Base-by-base conservation (phyloP, 2,329 filamentous ascomycete genomes). In the Colletotrichum magnum region DNA sequence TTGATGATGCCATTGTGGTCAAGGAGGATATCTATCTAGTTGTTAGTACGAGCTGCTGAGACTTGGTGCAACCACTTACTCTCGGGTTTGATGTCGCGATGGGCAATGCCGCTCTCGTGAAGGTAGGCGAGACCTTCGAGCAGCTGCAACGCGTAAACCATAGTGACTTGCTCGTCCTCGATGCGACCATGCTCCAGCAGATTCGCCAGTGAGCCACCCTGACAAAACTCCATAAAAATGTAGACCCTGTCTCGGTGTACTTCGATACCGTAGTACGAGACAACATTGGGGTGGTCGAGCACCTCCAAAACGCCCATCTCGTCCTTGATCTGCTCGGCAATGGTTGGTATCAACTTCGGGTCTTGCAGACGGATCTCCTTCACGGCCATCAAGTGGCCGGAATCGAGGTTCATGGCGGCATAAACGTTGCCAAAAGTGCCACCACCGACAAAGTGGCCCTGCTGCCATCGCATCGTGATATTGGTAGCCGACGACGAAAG, bases 161-260 rank as follows among this genome's bases (percentile, higher is more conserved):
- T 97, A 71, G 97, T 95, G 71, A 98, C 95, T 64, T 95, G 96
- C 79, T 99, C 96, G 77, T 98, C 97, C 83, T 98, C 96, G 72
- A 99, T 98, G 48, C 96, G 93, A 13, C 96, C 96, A 77, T 99
- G 95, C 79, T 99, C 96, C 50, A 99, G 86, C 60, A 99, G 84
- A 58, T 89, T 93, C 50, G 96, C 95, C 57, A 99, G 86, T 16
- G 95, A 98, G 21, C 96, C 96, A 59, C 96, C 95, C 5, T 94
- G 97, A 80, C 96, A 99, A 81, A 97, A 98, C 80, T 99, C 96
- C 96, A 99, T 99, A 79, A 99, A 99, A 74, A 99, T 98, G 81
- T 98, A 99, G n/a, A 99, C 96, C 78, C 97, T 96, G 85, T 99
- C 96, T 72, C 96, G 90, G 81, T 99, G 96, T 3, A 98, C 96